A percentile compares a stretch with the other conserved stretches of the same genome.
These are phyloP conservation scores for Alternaria sp. DNA, from an alignment of 2,329 filamentous ascomycete genomes.

Conservation along the genomic window DNA sequence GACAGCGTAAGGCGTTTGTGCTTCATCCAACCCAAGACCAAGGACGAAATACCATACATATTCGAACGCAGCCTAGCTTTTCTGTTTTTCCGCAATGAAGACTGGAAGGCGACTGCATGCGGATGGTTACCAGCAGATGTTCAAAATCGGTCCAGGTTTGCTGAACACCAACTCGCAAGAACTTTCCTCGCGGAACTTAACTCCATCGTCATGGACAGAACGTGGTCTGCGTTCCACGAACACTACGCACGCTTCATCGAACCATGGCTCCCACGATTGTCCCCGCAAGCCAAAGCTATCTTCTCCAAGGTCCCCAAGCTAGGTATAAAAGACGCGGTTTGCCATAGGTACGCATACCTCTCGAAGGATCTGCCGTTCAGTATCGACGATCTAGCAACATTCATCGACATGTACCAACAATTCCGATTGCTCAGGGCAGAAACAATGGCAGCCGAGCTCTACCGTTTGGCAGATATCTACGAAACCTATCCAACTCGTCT, in stretches of 20 bases:
- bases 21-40: background rate
- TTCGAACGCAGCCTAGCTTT: background rate
- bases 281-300: background rate
- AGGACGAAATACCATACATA: background rate
- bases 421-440: constrained; percentile 12
- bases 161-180: background rate
- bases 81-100: background rate
- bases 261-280: background rate
- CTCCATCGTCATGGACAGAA: background rate
- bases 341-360: background rate
- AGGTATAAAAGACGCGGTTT: background rate
- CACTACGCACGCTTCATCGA: background rate
- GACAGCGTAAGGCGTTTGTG: constrained; percentile 1
- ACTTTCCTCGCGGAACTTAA: background rate
- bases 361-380: background rate
- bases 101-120: background rate
- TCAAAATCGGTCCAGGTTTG: background rate
- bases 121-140: background rate
- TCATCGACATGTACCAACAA: constrained; percentile 8
- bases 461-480: constrained; percentile 13
- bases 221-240: background rate
- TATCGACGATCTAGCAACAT: background rate
- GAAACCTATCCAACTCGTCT: constrained; percentile 13
- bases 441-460: constrained; percentile 8
- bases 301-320: background rate